Percentiles rank a stretch among this genome's conserved stretches.
These are phyloP conservation scores for Handroanthus guayacan DNA, from an alignment of 257 asterid species.

Conservation along the genomic window DNA sequence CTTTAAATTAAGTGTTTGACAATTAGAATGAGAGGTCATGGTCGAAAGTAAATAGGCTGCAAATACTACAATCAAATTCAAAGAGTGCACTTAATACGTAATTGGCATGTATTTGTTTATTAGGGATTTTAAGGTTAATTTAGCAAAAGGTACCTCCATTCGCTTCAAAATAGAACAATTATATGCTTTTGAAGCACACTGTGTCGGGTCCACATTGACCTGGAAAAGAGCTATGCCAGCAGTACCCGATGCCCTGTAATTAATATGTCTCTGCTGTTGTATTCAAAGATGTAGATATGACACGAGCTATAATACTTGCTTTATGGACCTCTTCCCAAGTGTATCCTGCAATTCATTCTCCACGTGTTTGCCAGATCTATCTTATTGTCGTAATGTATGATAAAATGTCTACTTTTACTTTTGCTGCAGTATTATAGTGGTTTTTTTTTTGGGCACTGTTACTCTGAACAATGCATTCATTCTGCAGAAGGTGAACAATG, in stretches of 20 bases:
- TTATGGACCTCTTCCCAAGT: background rate
- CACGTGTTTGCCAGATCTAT: background rate
- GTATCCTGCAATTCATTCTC: background rate
- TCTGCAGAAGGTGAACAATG: too few relatives aligned
- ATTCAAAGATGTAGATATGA: background rate
- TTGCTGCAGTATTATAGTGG: background rate
- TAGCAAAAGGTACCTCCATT: background rate
- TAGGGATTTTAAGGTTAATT: conserved; percentile 8
- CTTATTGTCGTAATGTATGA: conserved; percentile 1
- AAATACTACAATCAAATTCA: background rate
- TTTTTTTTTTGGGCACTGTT: too few relatives aligned
- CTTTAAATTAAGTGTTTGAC: conserved; percentile 13
- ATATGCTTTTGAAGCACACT: background rate
- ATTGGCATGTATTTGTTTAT: background rate
- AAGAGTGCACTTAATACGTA: background rate
- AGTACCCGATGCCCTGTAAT: background rate
- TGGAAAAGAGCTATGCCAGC: background rate
- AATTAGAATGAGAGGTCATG: conserved; percentile 10
- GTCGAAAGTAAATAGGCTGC: background rate
- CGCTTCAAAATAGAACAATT: background rate
- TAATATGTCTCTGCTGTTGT: conserved; percentile 19
- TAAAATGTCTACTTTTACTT: conserved; percentile 5
- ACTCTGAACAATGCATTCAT: background rate
- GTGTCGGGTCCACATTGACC: background rate
- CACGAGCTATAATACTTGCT: conserved; percentile 6